Evolutionary conservation across 192 early-diverging fungal species (phyloP), one percentile per base, ranked within the genome.

Genomic region (Coemansia sp.): DNA sequence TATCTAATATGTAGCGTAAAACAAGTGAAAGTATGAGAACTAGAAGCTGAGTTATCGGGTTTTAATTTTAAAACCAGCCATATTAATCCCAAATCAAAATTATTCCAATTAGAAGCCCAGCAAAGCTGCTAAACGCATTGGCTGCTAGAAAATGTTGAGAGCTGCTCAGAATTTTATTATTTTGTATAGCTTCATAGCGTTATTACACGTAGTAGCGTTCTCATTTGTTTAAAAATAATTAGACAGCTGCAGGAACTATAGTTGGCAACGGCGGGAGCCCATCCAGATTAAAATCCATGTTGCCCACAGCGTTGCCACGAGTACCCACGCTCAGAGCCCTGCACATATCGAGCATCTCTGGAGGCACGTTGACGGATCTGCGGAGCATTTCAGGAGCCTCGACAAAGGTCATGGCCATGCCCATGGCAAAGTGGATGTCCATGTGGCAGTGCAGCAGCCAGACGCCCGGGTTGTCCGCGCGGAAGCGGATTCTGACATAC

Each of bases 401-500:
- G 32, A 93, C 75, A 68, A 95, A 72, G 1, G 81, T 80, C 13
- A 86, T 83, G 9, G 85, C 90, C 62, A 93, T 85, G 65, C 93
- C 93, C 58, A 87, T 72, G 23, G 81, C 86, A 54, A 89, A 74
- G 38, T 85, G 84, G 39, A 67, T 68, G 19, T 81, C 71, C 38
- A 75, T 56, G 71, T 94, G 94, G 78, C 94, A 96, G 75, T 94
- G 94, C 78, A 93, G 84, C 52, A 91, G 63, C 90, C 89, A 93
- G 16, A 86, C 82, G 42, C 92, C 94, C 6, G 92, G 90, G 74
- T 93, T 93, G 71, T 92, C 87, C 7, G 89, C 90, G 26, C 81
- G 57, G 76, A 92, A 92, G 11, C 92, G 83, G 54, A 95, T 78
- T 38, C 86, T 85, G 41, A 84, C 82, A 56, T 87, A 90, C 41